Percentiles rank a stretch among this genome's conserved stretches.
Conservation (phyloP, 202 grass and related monocot genomes). For the Alloteropsis angusta region DNA sequence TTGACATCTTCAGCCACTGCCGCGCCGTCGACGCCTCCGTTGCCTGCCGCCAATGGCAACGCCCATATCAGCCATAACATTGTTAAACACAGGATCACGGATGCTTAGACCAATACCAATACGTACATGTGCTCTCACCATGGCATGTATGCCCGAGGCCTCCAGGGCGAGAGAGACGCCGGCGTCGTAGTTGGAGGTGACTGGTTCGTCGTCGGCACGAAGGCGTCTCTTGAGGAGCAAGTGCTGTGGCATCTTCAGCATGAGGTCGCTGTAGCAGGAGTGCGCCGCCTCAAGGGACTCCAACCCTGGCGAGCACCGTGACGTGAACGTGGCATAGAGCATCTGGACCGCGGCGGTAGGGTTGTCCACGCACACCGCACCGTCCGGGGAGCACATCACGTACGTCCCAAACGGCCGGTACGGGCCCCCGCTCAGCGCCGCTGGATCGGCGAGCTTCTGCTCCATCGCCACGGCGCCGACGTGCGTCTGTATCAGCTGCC, state of each 20-base stretch:
- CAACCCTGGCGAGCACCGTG: not conserved
- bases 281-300: conserved; percentile 35
- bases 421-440: not conserved
- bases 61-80: not conserved
- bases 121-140: conserved; percentile 26
- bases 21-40: conserved; percentile 40
- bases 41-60: conserved; percentile 20
- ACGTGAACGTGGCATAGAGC: conserved; percentile 62
- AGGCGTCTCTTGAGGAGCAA: conserved; percentile 39
- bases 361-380: conserved; percentile 59
- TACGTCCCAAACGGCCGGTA: conserved; percentile 74
- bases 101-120: not conserved
- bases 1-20: conserved; percentile 64
- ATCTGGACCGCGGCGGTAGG: conserved; percentile 41
- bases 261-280: conserved; percentile 50
- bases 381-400: conserved; percentile 62
- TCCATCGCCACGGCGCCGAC: conserved; percentile 31
- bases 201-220: not conserved
- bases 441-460: conserved; percentile 34
- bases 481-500: conserved; percentile 41
- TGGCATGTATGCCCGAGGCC: conserved; percentile 49
- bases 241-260: conserved; percentile 41
- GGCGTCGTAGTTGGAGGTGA: conserved; percentile 29
- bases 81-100: not conserved
- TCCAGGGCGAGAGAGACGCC: conserved; percentile 68